A percentile compares a stretch with the other conserved stretches of the same genome.
Evolutionary conservation across 1,284 basidiomycete genomes (phyloP).

Genomic region (Apiotrichum domesticum): DNA sequence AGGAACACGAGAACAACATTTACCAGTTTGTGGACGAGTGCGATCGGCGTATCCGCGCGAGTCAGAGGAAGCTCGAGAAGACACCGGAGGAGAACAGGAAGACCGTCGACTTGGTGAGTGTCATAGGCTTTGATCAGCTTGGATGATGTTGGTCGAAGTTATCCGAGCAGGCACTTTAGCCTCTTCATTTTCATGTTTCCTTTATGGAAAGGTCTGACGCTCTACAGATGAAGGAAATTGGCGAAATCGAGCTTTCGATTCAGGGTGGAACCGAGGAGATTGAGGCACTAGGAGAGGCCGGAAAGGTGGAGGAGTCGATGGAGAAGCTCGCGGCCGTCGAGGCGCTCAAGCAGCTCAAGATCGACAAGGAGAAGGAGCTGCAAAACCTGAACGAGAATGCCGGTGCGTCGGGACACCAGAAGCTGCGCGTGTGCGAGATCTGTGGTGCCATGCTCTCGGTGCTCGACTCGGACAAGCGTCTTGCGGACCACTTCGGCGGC

Average conservation of each 20-base stretch:
- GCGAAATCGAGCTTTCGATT: slow-evolving; percentile 96
- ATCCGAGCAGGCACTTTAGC: no score
- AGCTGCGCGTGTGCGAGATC: slow-evolving; percentile 97
- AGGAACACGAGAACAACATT: slow-evolving; percentile 92
- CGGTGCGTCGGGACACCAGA: slow-evolving; percentile 97
- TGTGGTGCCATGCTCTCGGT: slow-evolving; percentile 98
- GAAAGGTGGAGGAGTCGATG: slow-evolving; percentile 98
- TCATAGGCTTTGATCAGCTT: no score
- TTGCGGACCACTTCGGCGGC: slow-evolving; percentile 99
- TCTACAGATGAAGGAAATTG: slow-evolving; percentile 91
- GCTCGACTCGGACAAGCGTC: slow-evolving; percentile 93
- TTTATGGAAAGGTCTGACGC: not conserved
- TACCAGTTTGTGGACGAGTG: slow-evolving; percentile 96
- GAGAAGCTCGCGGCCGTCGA: slow-evolving; percentile 95
- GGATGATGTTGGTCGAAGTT: no score
- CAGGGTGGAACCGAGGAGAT: slow-evolving; percentile 98
- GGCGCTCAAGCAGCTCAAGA: slow-evolving; percentile 91
- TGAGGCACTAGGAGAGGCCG: slow-evolving; percentile 89
- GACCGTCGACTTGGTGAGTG: slow-evolving; percentile 81
- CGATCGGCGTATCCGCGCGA: slow-evolving; percentile 88
- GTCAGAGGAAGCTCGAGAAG: slow-evolving; percentile 93
- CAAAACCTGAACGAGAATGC: slow-evolving; percentile 96
- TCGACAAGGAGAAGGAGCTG: slow-evolving; percentile 93
- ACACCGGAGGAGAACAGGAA: slow-evolving; percentile 99
- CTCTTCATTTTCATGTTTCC: no score